Base-by-base conservation (phyloP, 2,329 filamentous ascomycete species). In the Penicillium freii region DNA sequence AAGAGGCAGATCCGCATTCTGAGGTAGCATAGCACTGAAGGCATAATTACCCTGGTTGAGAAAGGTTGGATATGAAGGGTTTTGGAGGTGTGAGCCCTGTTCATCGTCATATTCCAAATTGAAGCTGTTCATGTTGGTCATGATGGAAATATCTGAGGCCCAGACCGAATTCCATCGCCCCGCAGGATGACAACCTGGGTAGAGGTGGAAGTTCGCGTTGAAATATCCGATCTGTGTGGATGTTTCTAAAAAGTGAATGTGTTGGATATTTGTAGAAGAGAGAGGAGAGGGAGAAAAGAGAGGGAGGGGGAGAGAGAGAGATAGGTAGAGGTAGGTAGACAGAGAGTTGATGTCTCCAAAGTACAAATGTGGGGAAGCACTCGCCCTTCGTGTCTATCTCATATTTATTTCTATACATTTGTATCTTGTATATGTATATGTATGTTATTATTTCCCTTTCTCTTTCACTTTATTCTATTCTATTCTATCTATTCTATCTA, bases 61-160 rank as follows among this genome's bases (percentile, higher is more conserved):
- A 27, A 61, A 68, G 19, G 33, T 43, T 46, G 67, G 57, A 47
- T 66, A 56, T n/a, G 60, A 57, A 19, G 59, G 42, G 31, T 67
- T 57, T 15, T 54, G 46, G 2, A 51, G 43, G 29, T 57, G 36
- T n/a, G 29, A 60, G 25, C 48, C 51, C 51, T 50, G 51, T 19
- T 64, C 60, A 56, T 65, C 62, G 10, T 48, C 54, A 46, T 59
- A 66, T 42, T 64, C 53, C 29, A 58, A 38, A 29, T 53, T 45
- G 50, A 60, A 64, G 36, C 19, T 42, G 47, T 62, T 56, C 62
- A 63, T 61, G 19, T 40, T 40, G 56, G 57, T 50, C 63, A 61
- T 21, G 36, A 45, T 19, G 34, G 23, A 34, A 47, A 47, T 36
- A 34, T 47, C 13, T 27, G 23, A n/a, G 25, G 25, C 19, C 31